A percentile compares a stretch with the other conserved stretches of the same genome.
phyloP scores from a whole-genome alignment of 768 basidiomycete genomes.

The Pleurotus giganteus region DNA sequence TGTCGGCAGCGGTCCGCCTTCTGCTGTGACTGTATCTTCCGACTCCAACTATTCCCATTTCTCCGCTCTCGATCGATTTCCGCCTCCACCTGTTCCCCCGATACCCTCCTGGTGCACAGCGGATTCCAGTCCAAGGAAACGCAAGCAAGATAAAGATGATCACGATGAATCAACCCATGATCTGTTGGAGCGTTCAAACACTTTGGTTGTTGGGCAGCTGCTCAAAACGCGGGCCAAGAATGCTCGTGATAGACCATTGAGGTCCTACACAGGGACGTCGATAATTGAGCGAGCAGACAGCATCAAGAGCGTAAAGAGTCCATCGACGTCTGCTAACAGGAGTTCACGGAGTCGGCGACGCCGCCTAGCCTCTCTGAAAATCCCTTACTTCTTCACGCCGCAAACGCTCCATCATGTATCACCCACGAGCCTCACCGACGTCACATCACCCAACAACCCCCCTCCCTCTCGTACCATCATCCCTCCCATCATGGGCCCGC shows the following conservation, averaged over 20 bases:
- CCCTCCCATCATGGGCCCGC: constrained; percentile 2
- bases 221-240: constrained; percentile 9
- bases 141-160: background rate
- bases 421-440: background rate
- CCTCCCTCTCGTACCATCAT: background rate
- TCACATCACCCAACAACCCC: background rate
- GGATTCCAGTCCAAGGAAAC: background rate
- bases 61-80: constrained; percentile 4
- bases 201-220: constrained; percentile 7
- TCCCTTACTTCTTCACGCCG: background rate
- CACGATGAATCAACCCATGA: background rate
- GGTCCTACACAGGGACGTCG: background rate
- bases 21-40: background rate
- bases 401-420: background rate
- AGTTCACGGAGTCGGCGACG: background rate
- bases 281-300: constrained; percentile 7
- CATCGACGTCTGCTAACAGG: background rate
- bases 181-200: constrained; percentile 1
- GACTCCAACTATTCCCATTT: background rate
- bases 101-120: background rate
- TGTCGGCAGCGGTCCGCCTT: background rate
- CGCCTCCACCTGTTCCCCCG: background rate
- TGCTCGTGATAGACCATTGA: background rate
- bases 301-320: constrained; percentile 3
- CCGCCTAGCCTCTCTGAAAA: constrained; percentile 1